Evolutionary conservation across 768 basidiomycete species (phyloP), one percentile per base, ranked within the genome.

Genomic region (Candolleomyces eurysporus): DNA sequence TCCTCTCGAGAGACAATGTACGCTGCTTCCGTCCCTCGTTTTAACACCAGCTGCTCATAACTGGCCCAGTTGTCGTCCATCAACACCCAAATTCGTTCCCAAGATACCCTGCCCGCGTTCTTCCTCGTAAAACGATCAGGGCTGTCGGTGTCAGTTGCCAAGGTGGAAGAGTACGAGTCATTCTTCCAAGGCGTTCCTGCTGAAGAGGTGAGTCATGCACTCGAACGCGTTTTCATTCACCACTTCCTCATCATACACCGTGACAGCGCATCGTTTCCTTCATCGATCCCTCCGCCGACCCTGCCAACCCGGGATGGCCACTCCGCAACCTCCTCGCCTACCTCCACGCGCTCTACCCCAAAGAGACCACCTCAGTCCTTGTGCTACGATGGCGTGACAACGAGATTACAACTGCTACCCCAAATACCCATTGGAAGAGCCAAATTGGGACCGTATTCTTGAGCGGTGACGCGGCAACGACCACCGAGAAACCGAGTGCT

Each of bases 241-340:
- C 39, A 8, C 19, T 31, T 4, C 22, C 31, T 59, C 9, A 40
- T 11, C 36, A 8, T 36, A 43, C 48, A 57, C 56, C 62, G n/a
- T n/a, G 32, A 13, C 63, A 76, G 68, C 75, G 68, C 59, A 78
- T 81, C 1, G 72, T 96, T 16, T 86, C 78, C 3, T 93, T 94
- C 71, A 67, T 89, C 54, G 97, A 99, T 69, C 94, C 96, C 4
- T 97, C 95, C 0, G 87, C 94, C 0, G 78, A 86, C 48, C 76
- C 84, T 0, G 70, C 81, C 4, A 87, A 89, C 61, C 92, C 91
- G 0, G 95, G 93, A 17, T 96, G 96, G 96, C 93, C 95, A 0
- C 81, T 98, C 6, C 90, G 96, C 48, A 98, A 98, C 70, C 83
- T 96, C 62, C 88, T 98, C 10, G 84, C 90, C 16, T 95, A 90